Evolutionary conservation across 2,329 filamentous ascomycete genomes (phyloP), one percentile per base, ranked within the genome.

Genomic region (Thielaviopsis ethacetica): DNA sequence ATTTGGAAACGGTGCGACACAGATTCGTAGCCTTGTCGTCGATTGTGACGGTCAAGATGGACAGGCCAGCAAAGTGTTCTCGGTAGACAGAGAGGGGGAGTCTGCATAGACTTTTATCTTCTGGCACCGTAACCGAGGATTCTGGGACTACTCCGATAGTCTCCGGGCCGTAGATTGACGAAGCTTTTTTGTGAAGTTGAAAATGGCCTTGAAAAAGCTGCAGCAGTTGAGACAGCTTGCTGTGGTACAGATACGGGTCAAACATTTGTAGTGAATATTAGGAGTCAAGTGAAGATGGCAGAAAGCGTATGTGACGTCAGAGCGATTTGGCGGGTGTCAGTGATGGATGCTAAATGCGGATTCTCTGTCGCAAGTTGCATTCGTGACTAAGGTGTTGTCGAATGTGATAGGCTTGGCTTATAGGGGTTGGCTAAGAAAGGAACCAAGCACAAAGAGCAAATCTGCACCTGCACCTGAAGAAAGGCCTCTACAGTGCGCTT

Each of bases 211-310:
- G 72, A 75, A 80, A 81, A 82, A 82, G 78, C 79, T 69, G 77
- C 79, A 74, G 72, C 73, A 72, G 68, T 71, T 69, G 70, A 82
- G 78, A 67, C 68, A 65, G 65, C 70, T 71, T 74, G 73, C 72
- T 73, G 78, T 73, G 74, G 80, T 79, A 83, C 80, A 83, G 80
- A 83, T 83, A 82, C 80, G 77, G 78, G 79, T 74, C 78, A 74
- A 65, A 83, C 77, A 83, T 49, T 49, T 49, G 17, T 44, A 15
- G n/a, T 3, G 38, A 74, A 60, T 44, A n/a, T n/a, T n/a, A n/a
- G n/a, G n/a, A n/a, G n/a, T n/a, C n/a, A n/a, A n/a, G n/a, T n/a
- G n/a, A n/a, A n/a, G n/a, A n/a, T n/a, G n/a, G 6, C 30, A 34
- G 30, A 27, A 4, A 27, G 30, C 21, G 44, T 4, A 49, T 49